These are phyloP conservation scores for Aspergillus niger DNA, from an alignment of 2,329 filamentous ascomycete species.

Conservation along the genomic window DNA sequence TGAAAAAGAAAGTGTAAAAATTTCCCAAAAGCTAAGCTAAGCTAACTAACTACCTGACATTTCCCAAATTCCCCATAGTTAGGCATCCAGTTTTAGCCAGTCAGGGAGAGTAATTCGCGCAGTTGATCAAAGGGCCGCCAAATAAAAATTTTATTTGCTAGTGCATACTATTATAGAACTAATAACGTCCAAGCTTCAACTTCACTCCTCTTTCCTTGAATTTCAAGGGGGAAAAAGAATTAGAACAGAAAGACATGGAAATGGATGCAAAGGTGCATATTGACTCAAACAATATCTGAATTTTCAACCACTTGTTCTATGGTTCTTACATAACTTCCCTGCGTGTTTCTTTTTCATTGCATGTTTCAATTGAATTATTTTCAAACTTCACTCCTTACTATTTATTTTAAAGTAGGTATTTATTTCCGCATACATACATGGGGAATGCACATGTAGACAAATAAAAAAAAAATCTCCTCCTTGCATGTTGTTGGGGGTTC, in stretches of 20 bases:
- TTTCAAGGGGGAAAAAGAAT: not conserved
- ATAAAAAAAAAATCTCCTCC: not conserved
- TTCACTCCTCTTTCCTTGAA: not conserved
- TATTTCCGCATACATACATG: not conserved
- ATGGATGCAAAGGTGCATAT: no score
- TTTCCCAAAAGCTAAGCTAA: not conserved
- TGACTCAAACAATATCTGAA: not conserved
- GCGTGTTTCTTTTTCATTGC: no score
- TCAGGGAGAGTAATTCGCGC: slow-evolving; percentile 27
- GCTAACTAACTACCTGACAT: not conserved
- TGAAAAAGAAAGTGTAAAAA: not conserved
- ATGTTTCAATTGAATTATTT: not conserved
- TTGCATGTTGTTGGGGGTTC: not conserved
- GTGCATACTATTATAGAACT: no score
- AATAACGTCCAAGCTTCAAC: no score
- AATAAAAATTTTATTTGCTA: not conserved
- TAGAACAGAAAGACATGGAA: no score
- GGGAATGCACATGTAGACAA: not conserved
- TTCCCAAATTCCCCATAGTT: slow-evolving; percentile 1
- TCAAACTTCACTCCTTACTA: not conserved
- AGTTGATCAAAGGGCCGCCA: slow-evolving; percentile 18
- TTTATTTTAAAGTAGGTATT: no score
- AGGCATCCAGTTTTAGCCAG: slow-evolving; percentile 2
- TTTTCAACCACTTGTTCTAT: no score
- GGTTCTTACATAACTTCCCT: no score